phyloP scores from a whole-genome alignment of 768 basidiomycete species.

The Boletus tylopilopsis region DNA sequence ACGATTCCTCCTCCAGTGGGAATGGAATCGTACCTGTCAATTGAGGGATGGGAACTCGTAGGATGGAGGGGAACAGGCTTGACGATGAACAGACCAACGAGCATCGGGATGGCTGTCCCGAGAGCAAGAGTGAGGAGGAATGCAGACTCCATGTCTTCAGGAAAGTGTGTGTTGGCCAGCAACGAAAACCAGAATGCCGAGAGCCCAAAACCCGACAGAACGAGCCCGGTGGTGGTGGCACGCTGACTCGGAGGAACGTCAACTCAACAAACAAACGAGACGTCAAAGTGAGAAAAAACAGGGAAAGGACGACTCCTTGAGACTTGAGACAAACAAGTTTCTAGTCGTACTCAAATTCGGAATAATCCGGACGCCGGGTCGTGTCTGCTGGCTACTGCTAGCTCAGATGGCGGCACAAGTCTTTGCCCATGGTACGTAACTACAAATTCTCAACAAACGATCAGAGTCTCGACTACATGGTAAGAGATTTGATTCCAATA shows the following conservation, averaged over 20 bases:
- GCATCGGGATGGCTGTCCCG: conserved; percentile 77
- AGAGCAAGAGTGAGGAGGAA: conserved; percentile 73
- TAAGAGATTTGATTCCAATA: no score
- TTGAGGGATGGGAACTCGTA: conserved; percentile 15
- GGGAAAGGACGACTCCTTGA: no score
- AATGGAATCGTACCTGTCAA: conserved; percentile 20
- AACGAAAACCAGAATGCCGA: conserved; percentile 89
- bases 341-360: no score
- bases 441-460: no score
- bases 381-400: no score
- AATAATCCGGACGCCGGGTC: no score
- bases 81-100: conserved; percentile 72
- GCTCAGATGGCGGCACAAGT: no score
- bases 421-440: no score
- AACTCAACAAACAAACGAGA: no score
- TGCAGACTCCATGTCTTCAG: conserved; percentile 73
- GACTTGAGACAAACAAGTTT: no score
- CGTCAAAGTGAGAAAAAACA: no score
- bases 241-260: conserved; percentile 47
- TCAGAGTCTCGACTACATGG: no score
- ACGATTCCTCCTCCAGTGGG: conserved; percentile 16
- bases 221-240: conserved; percentile 71
- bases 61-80: conserved; percentile 61
- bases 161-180: conserved; percentile 65
- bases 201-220: conserved; percentile 84